Conservation (phyloP, 176 grass and related monocot species). For the Puya raimondii region DNA sequence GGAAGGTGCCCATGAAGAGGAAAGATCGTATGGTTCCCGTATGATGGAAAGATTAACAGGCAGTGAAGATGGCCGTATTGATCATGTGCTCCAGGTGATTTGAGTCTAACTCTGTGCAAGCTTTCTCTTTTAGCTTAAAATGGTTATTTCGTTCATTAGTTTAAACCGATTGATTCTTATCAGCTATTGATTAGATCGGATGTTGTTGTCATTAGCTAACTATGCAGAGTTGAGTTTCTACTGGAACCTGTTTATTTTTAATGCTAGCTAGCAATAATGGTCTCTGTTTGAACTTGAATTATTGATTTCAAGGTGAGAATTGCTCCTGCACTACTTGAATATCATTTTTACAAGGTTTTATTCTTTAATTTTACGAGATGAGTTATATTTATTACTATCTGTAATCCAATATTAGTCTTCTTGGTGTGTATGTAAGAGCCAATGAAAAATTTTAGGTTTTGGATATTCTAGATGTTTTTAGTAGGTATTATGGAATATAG, state of each 20-base stretch:
- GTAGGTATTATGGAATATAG: background rate
- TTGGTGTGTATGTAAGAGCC: background rate
- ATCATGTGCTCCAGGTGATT: conserved; percentile 90
- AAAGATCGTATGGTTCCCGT: conserved; percentile 72
- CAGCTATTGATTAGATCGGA: no score
- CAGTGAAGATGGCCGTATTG: conserved; percentile 61
- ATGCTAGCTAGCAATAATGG: no score
- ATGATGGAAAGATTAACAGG: conserved; percentile 96
- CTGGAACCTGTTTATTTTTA: no score
- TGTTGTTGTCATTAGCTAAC: no score
- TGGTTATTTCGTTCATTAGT: background rate
- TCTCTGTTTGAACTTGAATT: no score
- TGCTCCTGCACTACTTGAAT: no score
- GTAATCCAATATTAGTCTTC: background rate
- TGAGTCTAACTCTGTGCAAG: conserved; percentile 4
- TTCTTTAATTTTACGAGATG: no score
- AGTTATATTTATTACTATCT: no score
- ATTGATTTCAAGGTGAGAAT: no score
- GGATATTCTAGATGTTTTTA: background rate
- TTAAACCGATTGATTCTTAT: no score
- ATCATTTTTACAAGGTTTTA: no score
- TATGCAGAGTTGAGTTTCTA: no score
- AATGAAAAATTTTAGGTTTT: background rate
- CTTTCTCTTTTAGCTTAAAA: background rate
- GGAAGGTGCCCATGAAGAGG: conserved; percentile 35